These are phyloP conservation scores for Alternaria arborescens DNA, from an alignment of 2,329 filamentous ascomycete species.

Conservation along the genomic window DNA sequence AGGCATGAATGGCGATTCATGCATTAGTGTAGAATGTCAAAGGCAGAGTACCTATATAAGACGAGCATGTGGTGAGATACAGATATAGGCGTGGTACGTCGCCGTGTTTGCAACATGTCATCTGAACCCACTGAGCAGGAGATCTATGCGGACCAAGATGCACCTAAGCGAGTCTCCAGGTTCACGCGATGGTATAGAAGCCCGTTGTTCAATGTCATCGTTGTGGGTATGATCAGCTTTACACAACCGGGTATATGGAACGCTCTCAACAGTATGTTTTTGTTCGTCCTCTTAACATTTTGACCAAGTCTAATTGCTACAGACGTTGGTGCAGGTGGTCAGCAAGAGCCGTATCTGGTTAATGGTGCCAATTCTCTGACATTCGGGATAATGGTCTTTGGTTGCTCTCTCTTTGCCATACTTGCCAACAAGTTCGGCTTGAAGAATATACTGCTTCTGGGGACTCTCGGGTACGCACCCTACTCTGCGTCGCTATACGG, in stretches of 20 bases:
- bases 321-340: conserved; percentile 39
- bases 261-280: conserved; percentile 50
- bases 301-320: neutral
- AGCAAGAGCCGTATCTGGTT: conserved; percentile 50
- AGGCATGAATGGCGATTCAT: conserved; percentile 3
- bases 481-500: conserved; percentile 36
- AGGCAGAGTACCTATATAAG: neutral
- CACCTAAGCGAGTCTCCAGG: conserved; percentile 24
- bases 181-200: conserved; percentile 52
- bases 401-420: conserved; percentile 35
- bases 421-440: conserved; percentile 49
- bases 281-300: neutral
- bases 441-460: conserved; percentile 42
- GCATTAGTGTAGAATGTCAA: neutral
- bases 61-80: neutral
- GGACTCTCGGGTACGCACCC: conserved; percentile 43
- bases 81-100: neutral
- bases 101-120: conserved; percentile 13
- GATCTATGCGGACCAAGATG: conserved; percentile 11
- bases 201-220: conserved; percentile 58
- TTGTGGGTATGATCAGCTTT: conserved; percentile 57
- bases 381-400: conserved; percentile 56
- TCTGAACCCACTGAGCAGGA: conserved; percentile 27
- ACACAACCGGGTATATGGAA: conserved; percentile 60
- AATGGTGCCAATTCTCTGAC: conserved; percentile 56